A percentile compares a stretch with the other conserved stretches of the same genome.
Conservation (phyloP, 352 stramenopile genomes). For the Phytophthora syringae region DNA sequence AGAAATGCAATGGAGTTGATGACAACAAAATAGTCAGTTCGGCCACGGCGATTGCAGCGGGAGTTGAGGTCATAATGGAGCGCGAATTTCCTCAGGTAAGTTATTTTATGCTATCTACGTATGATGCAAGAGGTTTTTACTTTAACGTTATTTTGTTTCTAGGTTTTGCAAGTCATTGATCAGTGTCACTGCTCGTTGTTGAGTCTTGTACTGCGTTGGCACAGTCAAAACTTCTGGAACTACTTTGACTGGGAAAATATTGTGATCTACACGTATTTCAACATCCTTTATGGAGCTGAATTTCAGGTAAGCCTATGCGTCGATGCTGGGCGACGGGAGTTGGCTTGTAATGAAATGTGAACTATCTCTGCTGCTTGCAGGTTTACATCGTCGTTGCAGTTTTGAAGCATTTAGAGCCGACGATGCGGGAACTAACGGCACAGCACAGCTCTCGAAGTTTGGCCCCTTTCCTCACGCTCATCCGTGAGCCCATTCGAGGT, state of each 20-base stretch:
- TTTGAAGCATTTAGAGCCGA: slow-evolving; percentile 55
- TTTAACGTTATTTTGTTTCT: no score
- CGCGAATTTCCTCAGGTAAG: slow-evolving; percentile 61
- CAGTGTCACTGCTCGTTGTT: slow-evolving; percentile 57
- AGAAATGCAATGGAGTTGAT: not conserved
- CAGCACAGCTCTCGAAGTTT: slow-evolving; percentile 35
- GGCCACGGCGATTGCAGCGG: slow-evolving; percentile 37
- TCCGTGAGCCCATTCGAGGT: slow-evolving; percentile 47
- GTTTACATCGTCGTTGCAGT: slow-evolving; percentile 58
- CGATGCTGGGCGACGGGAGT: not conserved
- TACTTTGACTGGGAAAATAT: slow-evolving; percentile 74
- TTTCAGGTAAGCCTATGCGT: slow-evolving; percentile 50
- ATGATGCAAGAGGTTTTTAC: not conserved
- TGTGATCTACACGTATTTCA: slow-evolving; percentile 58
- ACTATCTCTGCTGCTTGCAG: slow-evolving; percentile 25
- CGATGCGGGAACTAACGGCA: slow-evolving; percentile 40
- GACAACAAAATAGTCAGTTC: not conserved
- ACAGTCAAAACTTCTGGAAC: slow-evolving; percentile 72
- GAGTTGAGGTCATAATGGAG: slow-evolving; percentile 53
- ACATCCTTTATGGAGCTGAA: slow-evolving; percentile 59
- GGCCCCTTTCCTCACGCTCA: slow-evolving; percentile 40
- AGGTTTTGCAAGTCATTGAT: slow-evolving; percentile 54
- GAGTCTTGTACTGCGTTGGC: slow-evolving; percentile 55
- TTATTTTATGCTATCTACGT: not conserved
- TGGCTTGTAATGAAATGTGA: not conserved